phyloP scores from a whole-genome alignment of 306 rosid genomes.

The Arachis stenosperma region DNA sequence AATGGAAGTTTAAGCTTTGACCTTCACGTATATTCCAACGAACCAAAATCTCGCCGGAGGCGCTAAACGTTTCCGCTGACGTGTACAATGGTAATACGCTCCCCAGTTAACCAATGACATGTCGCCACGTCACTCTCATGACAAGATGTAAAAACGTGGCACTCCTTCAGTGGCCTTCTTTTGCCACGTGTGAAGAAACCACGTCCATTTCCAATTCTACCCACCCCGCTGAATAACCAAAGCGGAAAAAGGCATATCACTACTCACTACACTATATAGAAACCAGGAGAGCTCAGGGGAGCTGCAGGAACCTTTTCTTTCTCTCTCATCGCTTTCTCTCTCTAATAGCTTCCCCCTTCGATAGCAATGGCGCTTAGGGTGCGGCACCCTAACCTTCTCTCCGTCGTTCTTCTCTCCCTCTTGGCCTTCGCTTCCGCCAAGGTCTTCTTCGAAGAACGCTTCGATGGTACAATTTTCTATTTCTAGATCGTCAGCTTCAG shows the following conservation, averaged over 20 bases:
- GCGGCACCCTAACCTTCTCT: conserved; percentile 64
- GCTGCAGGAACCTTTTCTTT: conserved; percentile 23
- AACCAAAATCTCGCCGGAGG: background rate
- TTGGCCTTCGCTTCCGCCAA: conserved; percentile 74
- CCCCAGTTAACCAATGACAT: conserved; percentile 35
- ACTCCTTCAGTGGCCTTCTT: accelerated
- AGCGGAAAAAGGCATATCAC: background rate
- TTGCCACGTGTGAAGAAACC: conserved; percentile 34
- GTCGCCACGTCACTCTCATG: conserved; percentile 51
- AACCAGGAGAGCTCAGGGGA: conserved; percentile 39
- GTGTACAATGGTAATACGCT: conserved; percentile 33
- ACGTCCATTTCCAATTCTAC: conserved; percentile 32
- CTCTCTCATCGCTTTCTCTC: conserved; percentile 20
- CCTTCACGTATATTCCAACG: background rate
- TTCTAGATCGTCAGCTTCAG: conserved; percentile 25
- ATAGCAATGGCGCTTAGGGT: conserved; percentile 77
- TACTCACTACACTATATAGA: conserved; percentile 30
- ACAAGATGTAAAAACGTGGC: conserved; percentile 32
- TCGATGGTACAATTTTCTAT: conserved; percentile 60
- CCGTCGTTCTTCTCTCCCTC: conserved; percentile 62
- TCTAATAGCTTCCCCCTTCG: conserved; percentile 1
- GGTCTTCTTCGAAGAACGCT: conserved; percentile 93
- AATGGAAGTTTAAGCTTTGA: background rate
- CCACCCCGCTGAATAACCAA: conserved; percentile 33
- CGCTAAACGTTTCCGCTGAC: background rate